Evolutionary conservation across 2,329 filamentous ascomycete genomes (phyloP).

Genomic region (Fusarium sp.): DNA sequence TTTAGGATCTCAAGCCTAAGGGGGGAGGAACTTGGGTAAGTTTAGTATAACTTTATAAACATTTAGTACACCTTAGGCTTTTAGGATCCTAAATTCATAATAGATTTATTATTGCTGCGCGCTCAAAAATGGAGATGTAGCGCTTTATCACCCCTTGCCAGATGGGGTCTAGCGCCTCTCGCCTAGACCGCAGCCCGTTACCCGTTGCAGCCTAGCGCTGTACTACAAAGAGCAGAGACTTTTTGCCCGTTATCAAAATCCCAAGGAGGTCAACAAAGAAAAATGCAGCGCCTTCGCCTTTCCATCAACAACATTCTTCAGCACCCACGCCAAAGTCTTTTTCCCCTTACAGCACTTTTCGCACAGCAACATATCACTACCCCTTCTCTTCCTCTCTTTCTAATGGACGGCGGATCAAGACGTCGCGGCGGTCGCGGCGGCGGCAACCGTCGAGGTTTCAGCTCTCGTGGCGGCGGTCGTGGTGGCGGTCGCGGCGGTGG

Average conservation of each 20-base stretch:
- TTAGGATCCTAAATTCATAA: background rate
- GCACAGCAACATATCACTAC: background rate
- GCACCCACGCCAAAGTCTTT: background rate
- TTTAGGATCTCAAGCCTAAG: background rate
- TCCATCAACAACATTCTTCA: background rate
- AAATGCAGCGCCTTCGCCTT: constrained; percentile 15
- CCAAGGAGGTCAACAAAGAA: background rate
- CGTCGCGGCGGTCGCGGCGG: constrained; percentile 21
- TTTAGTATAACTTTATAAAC: background rate
- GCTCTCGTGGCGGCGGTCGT: background rate
- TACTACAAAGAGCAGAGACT: constrained; percentile 18
- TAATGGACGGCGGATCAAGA: constrained; percentile 19
- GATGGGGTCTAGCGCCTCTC: background rate
- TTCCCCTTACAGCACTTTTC: background rate
- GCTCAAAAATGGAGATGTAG: background rate
- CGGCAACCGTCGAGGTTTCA: background rate
- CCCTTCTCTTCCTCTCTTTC: background rate
- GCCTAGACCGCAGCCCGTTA: background rate
- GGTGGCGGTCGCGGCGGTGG: background rate
- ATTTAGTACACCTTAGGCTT: background rate
- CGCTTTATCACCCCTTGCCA: background rate
- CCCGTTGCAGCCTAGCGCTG: background rate
- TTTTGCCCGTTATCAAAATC: constrained; percentile 19
- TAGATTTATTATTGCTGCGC: background rate
- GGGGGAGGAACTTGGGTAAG: fast-evolving